A percentile compares a stretch with the other conserved stretches of the same genome.
Conservation (phyloP, 805 yeast genomes). For the Priceomyces fermenticarens region DNA sequence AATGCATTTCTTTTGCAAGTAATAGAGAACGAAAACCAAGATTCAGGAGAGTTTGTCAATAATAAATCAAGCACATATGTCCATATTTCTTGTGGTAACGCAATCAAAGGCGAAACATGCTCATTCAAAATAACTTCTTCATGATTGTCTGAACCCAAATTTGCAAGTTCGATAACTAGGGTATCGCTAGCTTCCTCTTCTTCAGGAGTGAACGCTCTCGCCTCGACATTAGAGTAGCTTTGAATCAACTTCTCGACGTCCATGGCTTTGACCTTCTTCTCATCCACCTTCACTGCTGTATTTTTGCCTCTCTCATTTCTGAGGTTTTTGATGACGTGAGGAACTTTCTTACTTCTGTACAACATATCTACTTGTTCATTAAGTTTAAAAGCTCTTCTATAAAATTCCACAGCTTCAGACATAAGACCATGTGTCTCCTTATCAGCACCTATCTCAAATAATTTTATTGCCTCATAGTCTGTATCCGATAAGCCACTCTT, state of each 20-base stretch:
- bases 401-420: slow-evolving; percentile 76
- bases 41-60: slow-evolving; percentile 48
- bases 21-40: slow-evolving; percentile 62
- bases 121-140: slow-evolving; percentile 10
- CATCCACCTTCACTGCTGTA: slow-evolving; percentile 30
- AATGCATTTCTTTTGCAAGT: slow-evolving; percentile 57
- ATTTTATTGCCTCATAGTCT: slow-evolving; percentile 49
- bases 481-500: slow-evolving; percentile 4
- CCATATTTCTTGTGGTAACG: slow-evolving; percentile 57
- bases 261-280: slow-evolving; percentile 32
- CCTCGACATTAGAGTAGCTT: slow-evolving; percentile 30
- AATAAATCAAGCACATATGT: slow-evolving; percentile 47
- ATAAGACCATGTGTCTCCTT: slow-evolving; percentile 72
- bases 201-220: slow-evolving; percentile 23
- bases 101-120: slow-evolving; percentile 36
- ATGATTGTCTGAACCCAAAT: slow-evolving; percentile 19
- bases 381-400: slow-evolving; percentile 67
- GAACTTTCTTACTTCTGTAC: slow-evolving; percentile 57
- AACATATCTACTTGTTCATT: slow-evolving; percentile 60
- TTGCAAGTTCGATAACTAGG: slow-evolving; percentile 24
- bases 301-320: slow-evolving; percentile 27
- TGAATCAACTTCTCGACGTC: slow-evolving; percentile 39
- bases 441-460: slow-evolving; percentile 67
- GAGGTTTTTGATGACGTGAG: slow-evolving; percentile 32
- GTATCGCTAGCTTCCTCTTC: slow-evolving; percentile 11